Conservation (phyloP, 2,329 filamentous ascomycete species). For the Arthrobotrys conoides region DNA sequence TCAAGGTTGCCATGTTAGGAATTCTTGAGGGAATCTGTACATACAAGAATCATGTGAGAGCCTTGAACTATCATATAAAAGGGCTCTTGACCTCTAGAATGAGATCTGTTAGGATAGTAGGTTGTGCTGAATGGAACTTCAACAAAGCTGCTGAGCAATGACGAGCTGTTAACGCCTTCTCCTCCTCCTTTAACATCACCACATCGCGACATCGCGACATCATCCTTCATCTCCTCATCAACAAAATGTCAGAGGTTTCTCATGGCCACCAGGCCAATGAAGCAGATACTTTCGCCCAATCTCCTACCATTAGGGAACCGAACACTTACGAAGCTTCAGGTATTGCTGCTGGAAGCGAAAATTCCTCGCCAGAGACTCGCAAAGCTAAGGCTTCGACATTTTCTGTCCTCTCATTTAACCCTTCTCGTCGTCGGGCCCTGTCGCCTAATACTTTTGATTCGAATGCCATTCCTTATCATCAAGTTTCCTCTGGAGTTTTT, state of each 20-base stretch:
- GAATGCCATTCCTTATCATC: slow-evolving; percentile 14
- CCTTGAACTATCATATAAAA: not conserved
- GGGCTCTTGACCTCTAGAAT: not conserved
- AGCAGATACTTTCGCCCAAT: not conserved
- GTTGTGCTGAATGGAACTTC: not conserved
- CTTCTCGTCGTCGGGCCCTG: slow-evolving; percentile 23
- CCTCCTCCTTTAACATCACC: not conserved
- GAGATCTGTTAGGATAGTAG: not conserved
- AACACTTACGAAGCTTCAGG: not conserved
- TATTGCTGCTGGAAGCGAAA: not conserved
- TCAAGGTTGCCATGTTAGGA: not conserved
- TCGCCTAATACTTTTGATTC: slow-evolving; percentile 16
- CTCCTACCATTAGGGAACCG: not conserved
- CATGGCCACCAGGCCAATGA: slow-evolving; percentile 1
- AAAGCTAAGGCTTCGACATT: slow-evolving; percentile 36
- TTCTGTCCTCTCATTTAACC: slow-evolving; percentile 23
- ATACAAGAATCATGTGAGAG: not conserved
- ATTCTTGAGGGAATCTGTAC: not conserved
- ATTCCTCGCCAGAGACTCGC: slow-evolving; percentile 62
- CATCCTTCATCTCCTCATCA: not conserved
- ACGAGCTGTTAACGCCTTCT: not conserved
- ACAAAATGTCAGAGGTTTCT: slow-evolving; percentile 19
- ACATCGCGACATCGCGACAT: slow-evolving; percentile 12
- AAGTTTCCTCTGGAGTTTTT: slow-evolving; percentile 13
- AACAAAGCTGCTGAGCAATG: slow-evolving; percentile 8